Percentiles rank a stretch among this genome's conserved stretches.
These are phyloP conservation scores for Sanghuangporus baumii DNA, from an alignment of 1,284 basidiomycete genomes.

Conservation along the genomic window DNA sequence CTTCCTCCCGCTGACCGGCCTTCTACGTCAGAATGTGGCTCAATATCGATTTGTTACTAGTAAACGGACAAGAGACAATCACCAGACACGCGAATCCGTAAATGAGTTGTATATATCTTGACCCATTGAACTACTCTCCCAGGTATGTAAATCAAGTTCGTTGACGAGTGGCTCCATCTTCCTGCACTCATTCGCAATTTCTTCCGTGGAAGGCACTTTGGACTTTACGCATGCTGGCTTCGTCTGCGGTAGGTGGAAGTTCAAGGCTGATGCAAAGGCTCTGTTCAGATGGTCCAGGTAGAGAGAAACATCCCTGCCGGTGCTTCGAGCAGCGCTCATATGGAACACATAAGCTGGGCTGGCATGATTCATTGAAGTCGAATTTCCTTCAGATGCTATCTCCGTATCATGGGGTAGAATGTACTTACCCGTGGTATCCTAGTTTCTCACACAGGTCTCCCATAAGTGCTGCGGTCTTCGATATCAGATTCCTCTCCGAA, in stretches of 20 bases:
- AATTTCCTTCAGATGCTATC: too few species aligned
- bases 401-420: not conserved
- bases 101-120: not conserved
- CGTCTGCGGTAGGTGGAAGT: not conserved
- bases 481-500: not conserved
- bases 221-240: not conserved
- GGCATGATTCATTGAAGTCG: too few species aligned
- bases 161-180: not conserved
- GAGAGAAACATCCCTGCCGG: not conserved
- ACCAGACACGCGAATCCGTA: not conserved
- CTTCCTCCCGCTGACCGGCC: too few species aligned
- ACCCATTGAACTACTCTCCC: not conserved
- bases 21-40: too few species aligned
- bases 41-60: not conserved
- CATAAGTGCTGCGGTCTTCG: not conserved
- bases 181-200: not conserved
- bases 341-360: too few species aligned
- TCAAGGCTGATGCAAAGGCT: not conserved
- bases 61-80: not conserved
- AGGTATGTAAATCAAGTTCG: not conserved
- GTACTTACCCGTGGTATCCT: not conserved
- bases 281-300: not conserved
- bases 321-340: too few species aligned
- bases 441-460: not conserved
- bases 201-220: not conserved